Percentiles rank a stretch among this genome's conserved stretches.
Conservation (phyloP, 306 rosid genomes). For the Glycine soja region DNA sequence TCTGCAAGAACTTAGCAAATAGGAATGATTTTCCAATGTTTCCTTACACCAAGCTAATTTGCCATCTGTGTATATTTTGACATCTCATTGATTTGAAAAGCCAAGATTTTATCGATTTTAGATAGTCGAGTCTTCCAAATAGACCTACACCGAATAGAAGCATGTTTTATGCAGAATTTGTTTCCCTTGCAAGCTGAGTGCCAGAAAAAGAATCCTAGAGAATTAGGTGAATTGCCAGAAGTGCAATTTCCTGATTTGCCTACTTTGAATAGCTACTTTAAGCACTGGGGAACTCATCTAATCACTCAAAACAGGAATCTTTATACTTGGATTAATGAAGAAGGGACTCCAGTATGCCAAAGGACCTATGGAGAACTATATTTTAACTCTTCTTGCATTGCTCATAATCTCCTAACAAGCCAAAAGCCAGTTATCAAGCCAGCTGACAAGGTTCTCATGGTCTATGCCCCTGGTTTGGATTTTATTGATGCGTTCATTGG, state of each 20-base stretch:
- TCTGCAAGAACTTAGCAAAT: constrained; percentile 86
- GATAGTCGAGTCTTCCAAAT: constrained; percentile 10
- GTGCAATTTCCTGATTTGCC: constrained; percentile 72
- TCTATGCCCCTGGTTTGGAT: constrained; percentile 85
- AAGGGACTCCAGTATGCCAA: constrained; percentile 61
- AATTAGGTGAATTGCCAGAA: constrained; percentile 65
- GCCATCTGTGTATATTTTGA: constrained; percentile 11
- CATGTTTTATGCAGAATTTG: constrained; percentile 63
- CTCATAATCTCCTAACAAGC: constrained; percentile 75
- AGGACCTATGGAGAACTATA: constrained; percentile 76
- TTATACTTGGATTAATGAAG: constrained; percentile 87
- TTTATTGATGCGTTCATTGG: constrained; percentile 94
- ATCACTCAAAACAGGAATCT: constrained; percentile 64
- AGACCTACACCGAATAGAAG: constrained; percentile 26
- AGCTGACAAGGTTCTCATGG: constrained; percentile 77
- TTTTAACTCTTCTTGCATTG: constrained; percentile 75
- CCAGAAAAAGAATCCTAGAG: constrained; percentile 48
- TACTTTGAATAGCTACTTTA: constrained; percentile 76
- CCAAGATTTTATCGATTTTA: background rate
- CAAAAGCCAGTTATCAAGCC: constrained; percentile 78
- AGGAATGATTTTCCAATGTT: constrained; percentile 60
- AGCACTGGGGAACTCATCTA: constrained; percentile 79
- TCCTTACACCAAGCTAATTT: constrained; percentile 81
- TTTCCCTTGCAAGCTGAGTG: constrained; percentile 62
- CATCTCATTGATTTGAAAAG: background rate